Percentiles rank a stretch among this genome's conserved stretches.
Conservation (phyloP, 2,329 filamentous ascomycete genomes). For the Teratosphaeria pseudoeucalypti region DNA sequence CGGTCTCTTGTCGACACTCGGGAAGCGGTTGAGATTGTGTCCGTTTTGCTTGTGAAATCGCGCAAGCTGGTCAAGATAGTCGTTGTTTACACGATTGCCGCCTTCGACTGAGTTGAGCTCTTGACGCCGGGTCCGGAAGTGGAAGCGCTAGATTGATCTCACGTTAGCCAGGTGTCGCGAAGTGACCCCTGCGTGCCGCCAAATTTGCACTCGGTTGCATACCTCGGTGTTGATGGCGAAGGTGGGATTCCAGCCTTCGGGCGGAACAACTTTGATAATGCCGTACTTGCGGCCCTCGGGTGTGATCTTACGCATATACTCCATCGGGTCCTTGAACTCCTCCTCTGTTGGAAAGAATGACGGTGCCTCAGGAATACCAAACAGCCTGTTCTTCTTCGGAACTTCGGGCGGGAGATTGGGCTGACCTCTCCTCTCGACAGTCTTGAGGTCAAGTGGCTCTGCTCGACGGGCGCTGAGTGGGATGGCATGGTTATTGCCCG, state of each 20-base stretch:
- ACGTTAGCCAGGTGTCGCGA: constrained; percentile 8
- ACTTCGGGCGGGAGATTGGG: constrained; percentile 65
- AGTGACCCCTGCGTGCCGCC: neutral
- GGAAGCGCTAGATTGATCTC: constrained; percentile 60
- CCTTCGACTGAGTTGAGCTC: constrained; percentile 97
- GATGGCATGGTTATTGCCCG: constrained; percentile 33
- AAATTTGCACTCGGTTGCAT: constrained; percentile 11
- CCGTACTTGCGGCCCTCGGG: constrained; percentile 80
- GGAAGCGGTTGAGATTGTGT: constrained; percentile 83
- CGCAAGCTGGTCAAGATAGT: constrained; percentile 85
- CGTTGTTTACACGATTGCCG: constrained; percentile 89
- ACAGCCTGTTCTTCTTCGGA: constrained; percentile 66
- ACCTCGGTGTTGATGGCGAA: constrained; percentile 98
- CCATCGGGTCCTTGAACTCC: constrained; percentile 88
- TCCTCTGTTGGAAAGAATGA: constrained; percentile 84
- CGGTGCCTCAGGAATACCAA: constrained; percentile 79
- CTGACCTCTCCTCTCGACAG: constrained; percentile 84
- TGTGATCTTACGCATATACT: constrained; percentile 85
- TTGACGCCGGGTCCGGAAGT: constrained; percentile 91
- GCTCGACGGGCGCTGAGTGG: constrained; percentile 56
- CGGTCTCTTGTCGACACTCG: constrained; percentile 94
- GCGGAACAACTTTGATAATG: constrained; percentile 91
- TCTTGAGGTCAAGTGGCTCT: constrained; percentile 68
- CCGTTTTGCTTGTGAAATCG: constrained; percentile 98
- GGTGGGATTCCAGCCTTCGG: constrained; percentile 83